A percentile compares a stretch with the other conserved stretches of the same genome.
phyloP scores from a whole-genome alignment of 345 rosid genomes.

The Xanthoceras sorbifolium region DNA sequence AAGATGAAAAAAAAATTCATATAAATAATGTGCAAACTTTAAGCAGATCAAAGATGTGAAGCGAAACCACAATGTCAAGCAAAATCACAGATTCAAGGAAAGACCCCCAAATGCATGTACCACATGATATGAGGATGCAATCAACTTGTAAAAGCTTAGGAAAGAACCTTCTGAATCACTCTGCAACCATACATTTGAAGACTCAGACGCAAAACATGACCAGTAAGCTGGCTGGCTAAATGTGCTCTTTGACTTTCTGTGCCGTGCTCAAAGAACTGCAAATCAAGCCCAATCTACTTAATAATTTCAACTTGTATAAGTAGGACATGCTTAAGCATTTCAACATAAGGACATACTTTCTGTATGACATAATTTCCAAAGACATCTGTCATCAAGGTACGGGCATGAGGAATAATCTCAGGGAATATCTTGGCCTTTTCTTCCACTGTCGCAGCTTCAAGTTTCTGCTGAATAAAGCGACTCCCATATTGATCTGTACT shows the following conservation, averaged over 20 bases:
- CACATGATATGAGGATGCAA: background rate
- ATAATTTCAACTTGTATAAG: constrained; percentile 10
- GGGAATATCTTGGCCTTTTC: constrained; percentile 82
- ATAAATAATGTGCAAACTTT: background rate
- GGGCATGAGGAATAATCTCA: constrained; percentile 79
- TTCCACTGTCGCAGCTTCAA: constrained; percentile 74
- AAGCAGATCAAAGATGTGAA: background rate
- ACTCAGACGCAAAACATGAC: constrained; percentile 83
- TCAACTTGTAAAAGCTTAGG: background rate
- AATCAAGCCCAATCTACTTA: constrained; percentile 28
- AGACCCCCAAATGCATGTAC: background rate
- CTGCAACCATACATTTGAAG: constrained; percentile 99
- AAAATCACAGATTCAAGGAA: background rate
- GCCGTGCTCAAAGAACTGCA: constrained; percentile 94
- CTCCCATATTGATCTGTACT: constrained; percentile 95
- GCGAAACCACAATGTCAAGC: background rate
- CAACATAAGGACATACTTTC: constrained; percentile 47
- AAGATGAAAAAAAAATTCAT: background rate
- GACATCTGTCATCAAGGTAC: constrained; percentile 95
- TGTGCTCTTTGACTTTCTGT: constrained; percentile 75
- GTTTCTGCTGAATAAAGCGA: constrained; percentile 97
- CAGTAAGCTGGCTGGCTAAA: constrained; percentile 73
- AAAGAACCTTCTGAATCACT: constrained; percentile 92
- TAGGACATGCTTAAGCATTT: constrained; percentile 2
- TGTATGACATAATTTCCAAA: constrained; percentile 98